These are phyloP conservation scores for Orbilia quercus DNA, from an alignment of 2,329 filamentous ascomycete genomes.

Conservation along the genomic window DNA sequence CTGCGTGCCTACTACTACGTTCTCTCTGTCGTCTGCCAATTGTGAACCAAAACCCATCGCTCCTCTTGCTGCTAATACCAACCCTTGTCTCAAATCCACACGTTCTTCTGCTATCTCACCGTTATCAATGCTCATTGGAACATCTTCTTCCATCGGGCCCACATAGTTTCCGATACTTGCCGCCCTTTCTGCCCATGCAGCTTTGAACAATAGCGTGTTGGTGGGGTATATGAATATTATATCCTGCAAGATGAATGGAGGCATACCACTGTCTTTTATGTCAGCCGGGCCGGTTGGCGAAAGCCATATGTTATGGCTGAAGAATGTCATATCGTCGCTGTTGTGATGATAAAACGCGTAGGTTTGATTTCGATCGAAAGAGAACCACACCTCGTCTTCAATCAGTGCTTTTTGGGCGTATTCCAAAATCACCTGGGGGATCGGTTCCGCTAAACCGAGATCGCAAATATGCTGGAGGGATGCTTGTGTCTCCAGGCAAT, in stretches of 20 bases:
- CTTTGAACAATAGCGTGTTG: neutral
- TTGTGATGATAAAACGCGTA: conserved; percentile 29
- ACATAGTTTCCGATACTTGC: conserved; percentile 3
- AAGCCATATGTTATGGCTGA: conserved; percentile 12
- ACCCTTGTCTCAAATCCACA: neutral
- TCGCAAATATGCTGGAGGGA: neutral
- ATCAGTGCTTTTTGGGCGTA: neutral
- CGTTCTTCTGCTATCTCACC: neutral
- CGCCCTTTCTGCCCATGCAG: conserved; percentile 2
- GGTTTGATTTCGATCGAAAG: conserved; percentile 6
- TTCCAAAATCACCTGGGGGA: conserved; percentile 1
- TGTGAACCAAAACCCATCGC: too few species aligned
- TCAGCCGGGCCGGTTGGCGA: neutral
- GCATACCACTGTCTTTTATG: neutral
- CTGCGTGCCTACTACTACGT: too few species aligned
- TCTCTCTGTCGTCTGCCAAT: too few species aligned
- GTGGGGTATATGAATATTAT: neutral
- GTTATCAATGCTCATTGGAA: neutral
- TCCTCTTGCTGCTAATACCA: too few species aligned
- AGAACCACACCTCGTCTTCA: conserved; percentile 21
- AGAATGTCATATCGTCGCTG: neutral
- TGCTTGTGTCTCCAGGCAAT: neutral
- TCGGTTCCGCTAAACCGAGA: too few species aligned
- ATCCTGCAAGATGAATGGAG: neutral
- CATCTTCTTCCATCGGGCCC: neutral